Percentiles rank a stretch among this genome's conserved stretches.
phyloP scores from a whole-genome alignment of 257 asterid species.

The Anisodus acutangulus region DNA sequence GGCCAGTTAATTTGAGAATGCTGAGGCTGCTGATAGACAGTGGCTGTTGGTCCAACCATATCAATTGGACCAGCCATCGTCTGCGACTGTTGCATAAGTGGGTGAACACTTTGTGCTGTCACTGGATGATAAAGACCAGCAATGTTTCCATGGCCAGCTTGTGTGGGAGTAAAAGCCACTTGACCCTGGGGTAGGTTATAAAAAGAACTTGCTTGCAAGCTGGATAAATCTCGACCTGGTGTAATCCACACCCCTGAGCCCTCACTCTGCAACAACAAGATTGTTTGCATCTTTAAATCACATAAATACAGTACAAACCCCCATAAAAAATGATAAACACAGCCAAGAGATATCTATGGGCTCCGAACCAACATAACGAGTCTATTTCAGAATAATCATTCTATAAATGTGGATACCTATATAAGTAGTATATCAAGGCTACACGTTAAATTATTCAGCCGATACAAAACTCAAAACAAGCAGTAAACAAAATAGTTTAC shows the following conservation, averaged over 20 bases:
- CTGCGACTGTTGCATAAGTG: constrained; percentile 81
- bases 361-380: background rate
- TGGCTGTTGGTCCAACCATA: constrained; percentile 71
- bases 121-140: constrained; percentile 78
- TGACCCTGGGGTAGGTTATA: constrained; percentile 86
- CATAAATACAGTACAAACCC: background rate
- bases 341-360: background rate
- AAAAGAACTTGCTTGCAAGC: constrained; percentile 75
- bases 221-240: constrained; percentile 71
- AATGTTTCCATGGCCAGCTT: constrained; percentile 76
- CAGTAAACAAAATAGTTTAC: background rate
- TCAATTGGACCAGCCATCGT: constrained; percentile 69
- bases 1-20: constrained; percentile 89
- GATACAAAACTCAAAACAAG: background rate
- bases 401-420: constrained; percentile 2
- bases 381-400: constrained; percentile 7
- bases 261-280: constrained; percentile 61
- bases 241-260: constrained; percentile 77
- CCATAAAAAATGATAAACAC: background rate
- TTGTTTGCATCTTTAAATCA: background rate
- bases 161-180: constrained; percentile 72
- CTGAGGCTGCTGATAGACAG: constrained; percentile 86
- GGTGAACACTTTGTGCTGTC: constrained; percentile 64
- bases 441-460: background rate
- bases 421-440: background rate